Evolutionary conservation across 2,329 filamentous ascomycete species (phyloP).

Genomic region (Albophoma yamanashiensis): DNA sequence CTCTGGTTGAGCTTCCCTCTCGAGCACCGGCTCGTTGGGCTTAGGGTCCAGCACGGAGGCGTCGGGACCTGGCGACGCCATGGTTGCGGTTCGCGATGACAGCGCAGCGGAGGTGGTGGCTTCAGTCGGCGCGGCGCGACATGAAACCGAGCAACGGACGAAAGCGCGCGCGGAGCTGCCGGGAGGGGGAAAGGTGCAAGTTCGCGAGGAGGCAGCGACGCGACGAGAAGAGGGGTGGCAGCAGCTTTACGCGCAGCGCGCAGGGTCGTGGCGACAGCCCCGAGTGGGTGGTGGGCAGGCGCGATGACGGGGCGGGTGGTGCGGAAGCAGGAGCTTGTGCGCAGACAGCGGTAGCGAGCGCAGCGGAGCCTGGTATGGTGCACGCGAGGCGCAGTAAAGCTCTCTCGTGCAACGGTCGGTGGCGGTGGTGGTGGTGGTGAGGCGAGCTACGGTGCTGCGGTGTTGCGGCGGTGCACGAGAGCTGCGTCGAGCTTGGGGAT

Average conservation of each 20-base stretch:
- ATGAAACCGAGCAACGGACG: conserved; percentile 18
- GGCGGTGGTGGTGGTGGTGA: neutral
- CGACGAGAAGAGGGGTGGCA: neutral
- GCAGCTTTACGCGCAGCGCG: neutral
- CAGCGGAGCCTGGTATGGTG: neutral
- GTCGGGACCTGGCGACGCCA: conserved; percentile 39
- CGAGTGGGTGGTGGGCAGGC: neutral
- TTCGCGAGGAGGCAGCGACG: neutral
- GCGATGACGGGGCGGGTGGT: neutral
- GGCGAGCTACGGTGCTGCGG: neutral
- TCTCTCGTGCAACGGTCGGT: neutral
- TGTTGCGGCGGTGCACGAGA: too few relatives aligned
- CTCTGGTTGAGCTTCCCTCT: conserved; percentile 20
- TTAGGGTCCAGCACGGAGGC: conserved; percentile 35
- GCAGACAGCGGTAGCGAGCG: neutral
- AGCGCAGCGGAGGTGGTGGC: conserved; percentile 15
- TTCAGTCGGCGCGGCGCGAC: conserved; percentile 22
- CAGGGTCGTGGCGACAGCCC: neutral
- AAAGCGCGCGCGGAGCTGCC: conserved; percentile 3
- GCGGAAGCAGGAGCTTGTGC: neutral
- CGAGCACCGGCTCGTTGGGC: conserved; percentile 19
- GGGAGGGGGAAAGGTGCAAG: neutral
- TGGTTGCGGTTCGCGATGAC: conserved; percentile 36
- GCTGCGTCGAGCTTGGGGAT: neutral
- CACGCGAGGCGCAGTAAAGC: neutral